Percentiles rank a stretch among this genome's conserved stretches.
Evolutionary conservation across 768 basidiomycete genomes (phyloP).

Genomic region (Termitomyces sp.): DNA sequence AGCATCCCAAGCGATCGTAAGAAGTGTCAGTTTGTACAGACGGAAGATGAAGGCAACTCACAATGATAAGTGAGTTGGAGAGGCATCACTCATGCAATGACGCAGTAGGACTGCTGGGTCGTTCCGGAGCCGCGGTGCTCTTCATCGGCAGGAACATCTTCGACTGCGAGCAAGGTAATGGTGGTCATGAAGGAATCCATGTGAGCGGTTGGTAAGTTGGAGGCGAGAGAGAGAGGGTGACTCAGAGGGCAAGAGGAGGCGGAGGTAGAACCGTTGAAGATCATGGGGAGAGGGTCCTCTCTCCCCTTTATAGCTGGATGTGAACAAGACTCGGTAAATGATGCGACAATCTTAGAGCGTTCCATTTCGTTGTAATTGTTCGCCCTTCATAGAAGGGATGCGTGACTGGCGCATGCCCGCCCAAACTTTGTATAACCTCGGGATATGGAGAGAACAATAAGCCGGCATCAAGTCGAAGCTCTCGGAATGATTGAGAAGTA

Average conservation of each 20-base stretch:
- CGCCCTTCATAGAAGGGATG: no score
- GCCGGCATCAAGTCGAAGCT: not conserved
- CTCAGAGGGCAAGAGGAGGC: not conserved
- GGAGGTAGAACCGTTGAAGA: not conserved
- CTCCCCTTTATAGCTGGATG: not conserved
- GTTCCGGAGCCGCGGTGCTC: not conserved
- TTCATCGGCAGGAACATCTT: slow-evolving; percentile 5
- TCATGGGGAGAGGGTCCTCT: not conserved
- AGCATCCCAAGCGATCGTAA: not conserved
- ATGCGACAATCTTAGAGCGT: not conserved
- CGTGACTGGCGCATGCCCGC: not conserved
- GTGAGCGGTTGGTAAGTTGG: not conserved
- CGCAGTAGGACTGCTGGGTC: slow-evolving; percentile 2
- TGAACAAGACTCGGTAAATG: not conserved
- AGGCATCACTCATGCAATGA: slow-evolving; percentile 8
- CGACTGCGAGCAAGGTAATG: not conserved
- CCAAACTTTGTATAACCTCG: not conserved
- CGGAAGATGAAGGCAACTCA: not conserved
- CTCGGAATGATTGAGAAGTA: not conserved
- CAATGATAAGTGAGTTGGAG: not conserved
- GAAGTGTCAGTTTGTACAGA: not conserved
- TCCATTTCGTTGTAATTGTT: not conserved
- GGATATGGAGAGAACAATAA: not conserved
- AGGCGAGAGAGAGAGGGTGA: not conserved
- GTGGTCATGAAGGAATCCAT: slow-evolving; percentile 14